Base-by-base conservation (phyloP, 2,329 filamentous ascomycete species). In the Teratosphaeria destructans region DNA sequence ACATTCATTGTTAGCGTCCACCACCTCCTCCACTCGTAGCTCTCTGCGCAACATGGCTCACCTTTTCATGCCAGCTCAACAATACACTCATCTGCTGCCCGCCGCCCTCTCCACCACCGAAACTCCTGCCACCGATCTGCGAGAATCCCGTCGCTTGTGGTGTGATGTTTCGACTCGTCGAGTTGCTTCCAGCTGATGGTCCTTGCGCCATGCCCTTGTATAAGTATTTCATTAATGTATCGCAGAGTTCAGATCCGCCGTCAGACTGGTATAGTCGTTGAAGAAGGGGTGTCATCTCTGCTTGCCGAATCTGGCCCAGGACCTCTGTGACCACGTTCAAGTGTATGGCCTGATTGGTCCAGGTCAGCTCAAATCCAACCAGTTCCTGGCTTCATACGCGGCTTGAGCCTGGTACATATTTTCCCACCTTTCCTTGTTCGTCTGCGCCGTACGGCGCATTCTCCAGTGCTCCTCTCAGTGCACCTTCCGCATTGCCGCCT, bases 191-290 rank as follows among this genome's bases (percentile, higher is more conserved):
- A 16, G 71, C 66, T 8, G 67, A 65, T 23, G 65, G 61, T 19
- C 69, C 65, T 61, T 77, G 74, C 56, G 75, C 73, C 92, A 96
- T 96, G 67, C 92, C 92, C 78, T 95, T 96, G 70, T 84, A 96
- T 85, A 96, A 80, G 77, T 96, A 99, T 79, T 99, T 99, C 89
- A 96, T 96, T 74, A 99, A 78, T 57, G 93, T 90, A 74, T 99
- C 94, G 66, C 95, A 78, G 62, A 89, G 82, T 76, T 97, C 94
- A 62, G 84, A 85, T 32, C 94, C 94, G 62, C 89, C 89, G 56
- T 88, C 84, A 11, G 86, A 85, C 61, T 79, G 79, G 77, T 94
- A 91, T 70, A 97, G 88, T 60, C 86, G 84, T 76, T 87, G 85
- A 66, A 99, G 79, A 70, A 97, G 85, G 14, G 90, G 88, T 64